Conservation (phyloP, 768 basidiomycete species). For the Suillus placidus region DNA sequence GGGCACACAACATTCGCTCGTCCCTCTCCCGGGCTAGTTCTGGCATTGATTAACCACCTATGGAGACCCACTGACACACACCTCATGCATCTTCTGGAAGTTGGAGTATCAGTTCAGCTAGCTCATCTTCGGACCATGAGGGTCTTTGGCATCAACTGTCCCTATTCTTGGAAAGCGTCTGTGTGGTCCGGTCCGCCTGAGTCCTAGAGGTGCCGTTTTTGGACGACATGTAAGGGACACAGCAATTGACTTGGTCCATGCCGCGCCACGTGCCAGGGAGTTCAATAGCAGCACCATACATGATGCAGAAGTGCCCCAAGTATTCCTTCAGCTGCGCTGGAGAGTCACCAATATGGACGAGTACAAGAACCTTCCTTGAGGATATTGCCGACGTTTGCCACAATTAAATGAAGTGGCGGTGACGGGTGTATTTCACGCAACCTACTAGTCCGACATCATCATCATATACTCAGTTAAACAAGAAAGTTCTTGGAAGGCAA, state of each 20-base stretch:
- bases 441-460: no score
- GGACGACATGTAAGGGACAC: constrained; percentile 64
- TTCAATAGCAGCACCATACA: constrained; percentile 4
- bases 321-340: constrained; percentile 37
- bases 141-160: constrained; percentile 42
- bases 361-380: no score
- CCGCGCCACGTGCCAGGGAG: constrained; percentile 10
- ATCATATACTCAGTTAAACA: no score
- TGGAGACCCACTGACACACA: constrained; percentile 42
- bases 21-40: constrained; percentile 43
- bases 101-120: constrained; percentile 54
- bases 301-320: constrained; percentile 15
- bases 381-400: no score
- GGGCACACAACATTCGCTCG: constrained; percentile 39
- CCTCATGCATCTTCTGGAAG: constrained; percentile 64
- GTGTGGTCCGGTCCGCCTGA: constrained; percentile 52
- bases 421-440: no score
- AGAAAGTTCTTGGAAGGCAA: no score
- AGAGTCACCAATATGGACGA: constrained; percentile 39
- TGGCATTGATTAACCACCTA: constrained; percentile 36
- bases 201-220: constrained; percentile 54
- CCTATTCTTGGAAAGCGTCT: constrained; percentile 58
- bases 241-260: constrained; percentile 39
- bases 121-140: constrained; percentile 52
- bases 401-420: no score